Percentiles rank a stretch among this genome's conserved stretches.
These are phyloP conservation scores for Bipolaris bicolor DNA, from an alignment of 2,329 filamentous ascomycete genomes.

Conservation along the genomic window DNA sequence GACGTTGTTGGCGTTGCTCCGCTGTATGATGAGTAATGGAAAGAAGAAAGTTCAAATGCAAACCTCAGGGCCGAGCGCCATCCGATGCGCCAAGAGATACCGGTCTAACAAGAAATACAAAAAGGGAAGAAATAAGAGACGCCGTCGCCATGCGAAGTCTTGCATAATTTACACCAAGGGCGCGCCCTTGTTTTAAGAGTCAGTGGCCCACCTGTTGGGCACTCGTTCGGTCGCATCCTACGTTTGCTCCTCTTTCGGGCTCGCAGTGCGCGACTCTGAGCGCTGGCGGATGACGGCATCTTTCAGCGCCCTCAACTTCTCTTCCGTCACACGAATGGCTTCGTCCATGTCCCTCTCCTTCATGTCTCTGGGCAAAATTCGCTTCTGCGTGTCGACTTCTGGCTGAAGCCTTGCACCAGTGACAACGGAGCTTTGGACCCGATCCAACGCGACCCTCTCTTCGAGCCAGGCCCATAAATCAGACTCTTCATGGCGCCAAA, in stretches of 20 bases:
- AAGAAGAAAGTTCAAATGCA: not conserved
- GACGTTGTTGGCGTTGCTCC: not conserved
- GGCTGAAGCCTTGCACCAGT: conserved; percentile 30
- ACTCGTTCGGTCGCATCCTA: not conserved
- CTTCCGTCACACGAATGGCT: conserved; percentile 84
- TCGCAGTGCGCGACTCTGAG: conserved; percentile 26
- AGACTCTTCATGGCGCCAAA: conserved; percentile 87
- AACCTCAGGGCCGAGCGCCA: not conserved
- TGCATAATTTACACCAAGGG: conserved; percentile 10
- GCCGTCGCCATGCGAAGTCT: conserved; percentile 16
- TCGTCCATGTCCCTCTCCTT: conserved; percentile 76
- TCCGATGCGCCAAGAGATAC: conserved; percentile 3
- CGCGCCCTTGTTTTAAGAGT: not conserved
- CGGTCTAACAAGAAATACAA: conserved; percentile 2
- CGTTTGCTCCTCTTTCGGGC: conserved; percentile 28
- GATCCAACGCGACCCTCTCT: conserved; percentile 78
- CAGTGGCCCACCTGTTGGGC: not conserved
- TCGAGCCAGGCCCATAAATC: conserved; percentile 95
- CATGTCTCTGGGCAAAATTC: conserved; percentile 62
- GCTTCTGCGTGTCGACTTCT: conserved; percentile 57
- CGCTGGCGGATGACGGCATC: conserved; percentile 61
- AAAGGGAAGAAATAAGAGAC: conserved; percentile 8
- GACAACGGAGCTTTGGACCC: conserved; percentile 40
- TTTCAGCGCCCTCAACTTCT: conserved; percentile 79
- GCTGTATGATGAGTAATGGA: not conserved